Conservation (phyloP, 1,139 yeast species). For the Kodamaea fungicola region DNA sequence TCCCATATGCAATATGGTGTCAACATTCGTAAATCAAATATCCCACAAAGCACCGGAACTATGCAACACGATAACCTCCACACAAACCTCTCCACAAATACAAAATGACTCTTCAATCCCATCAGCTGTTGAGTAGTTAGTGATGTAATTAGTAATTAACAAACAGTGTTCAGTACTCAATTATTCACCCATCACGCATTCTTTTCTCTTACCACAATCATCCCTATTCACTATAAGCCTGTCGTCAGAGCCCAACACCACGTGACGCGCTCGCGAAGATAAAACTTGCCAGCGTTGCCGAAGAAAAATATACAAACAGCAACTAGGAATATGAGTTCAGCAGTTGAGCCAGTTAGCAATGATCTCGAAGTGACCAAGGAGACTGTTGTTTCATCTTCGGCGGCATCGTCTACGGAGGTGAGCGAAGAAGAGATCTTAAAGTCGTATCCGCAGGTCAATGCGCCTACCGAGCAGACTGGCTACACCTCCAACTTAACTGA, state of each 20-base stretch:
- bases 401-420: constrained; percentile 8
- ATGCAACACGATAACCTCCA: too few relatives aligned
- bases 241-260: not conserved
- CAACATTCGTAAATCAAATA: too few relatives aligned
- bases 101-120: too few relatives aligned
- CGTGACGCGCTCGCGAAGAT: not conserved
- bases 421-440: constrained; percentile 25
- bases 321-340: constrained; percentile 1
- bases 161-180: too few relatives aligned
- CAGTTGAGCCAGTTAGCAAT: not conserved
- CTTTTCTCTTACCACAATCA: too few relatives aligned
- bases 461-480: constrained; percentile 63
- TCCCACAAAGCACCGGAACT: too few relatives aligned
- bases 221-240: too few relatives aligned
- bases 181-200: too few relatives aligned
- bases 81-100: too few relatives aligned
- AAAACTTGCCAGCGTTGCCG: constrained; percentile 2
- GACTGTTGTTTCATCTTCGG: constrained; percentile 2
- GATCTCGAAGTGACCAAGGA: not conserved
- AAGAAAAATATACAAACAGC: constrained; percentile 1
- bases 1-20: too few relatives aligned
- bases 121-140: too few relatives aligned
- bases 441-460: constrained; percentile 68
- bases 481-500: constrained; percentile 77
- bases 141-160: too few relatives aligned